Evolutionary conservation across 331 rosid species (phyloP), one percentile per base, ranked within the genome.

Genomic region (Pyracantha coccinea): DNA sequence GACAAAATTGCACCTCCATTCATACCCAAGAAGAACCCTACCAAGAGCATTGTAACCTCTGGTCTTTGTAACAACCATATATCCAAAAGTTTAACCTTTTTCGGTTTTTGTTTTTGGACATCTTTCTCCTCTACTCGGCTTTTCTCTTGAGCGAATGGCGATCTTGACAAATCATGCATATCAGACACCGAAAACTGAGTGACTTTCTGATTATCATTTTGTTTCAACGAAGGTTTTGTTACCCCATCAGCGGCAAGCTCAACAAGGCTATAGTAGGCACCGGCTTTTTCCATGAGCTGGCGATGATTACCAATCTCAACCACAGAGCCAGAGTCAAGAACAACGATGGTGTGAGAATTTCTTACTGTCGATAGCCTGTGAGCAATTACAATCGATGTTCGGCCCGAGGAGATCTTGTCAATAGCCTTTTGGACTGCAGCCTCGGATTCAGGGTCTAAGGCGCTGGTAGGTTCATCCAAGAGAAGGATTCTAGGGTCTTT

Each of bases 381-480:
- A 87, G 96, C 97, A 69, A 91, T 91, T 73, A 90, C 92, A 68
- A 88, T 84, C 60, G 96, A 85, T 73, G 97, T 91, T 79, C 98
- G 64, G 63, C 93, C 88, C 7, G 79, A 73, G 32, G 93, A 91
- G 68, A 90, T 89, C 84, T 94, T 90, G 85, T 91, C 92, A 24
- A 91, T 91, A 72, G 98, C 97, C 58, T 85, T 27, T 79, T 94
- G 95, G 63, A 90, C 98, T 16, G 85, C 63, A 41, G 80, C 55
- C 85, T 94, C 97, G 5, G 96, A 94, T 81, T 90, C 89, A 4
- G 95, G 84, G 79, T 94, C 98, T 57, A 91, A 84, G 13, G 98
- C 96, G 52, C 97, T 94, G 14, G 98, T 94, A 20, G 98, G 93
- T 71, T 94, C 97, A 60, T 94, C 98, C 54, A 94, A 83, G 63